Percentiles rank a stretch among this genome's conserved stretches.
Conservation (phyloP, 2,329 filamentous ascomycete species). For the Calonectria naviculata region DNA sequence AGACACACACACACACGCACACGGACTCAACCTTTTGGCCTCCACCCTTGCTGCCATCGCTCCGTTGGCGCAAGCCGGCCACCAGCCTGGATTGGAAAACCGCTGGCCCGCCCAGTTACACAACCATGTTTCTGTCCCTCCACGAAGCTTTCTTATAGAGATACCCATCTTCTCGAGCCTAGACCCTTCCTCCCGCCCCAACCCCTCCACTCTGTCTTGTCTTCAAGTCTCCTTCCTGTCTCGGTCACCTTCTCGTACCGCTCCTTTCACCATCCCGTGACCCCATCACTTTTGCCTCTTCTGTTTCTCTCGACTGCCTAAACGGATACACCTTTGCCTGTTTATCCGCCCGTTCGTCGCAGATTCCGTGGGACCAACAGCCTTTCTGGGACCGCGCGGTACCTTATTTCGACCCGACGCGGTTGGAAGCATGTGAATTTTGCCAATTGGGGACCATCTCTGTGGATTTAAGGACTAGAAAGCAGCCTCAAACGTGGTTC, state of each 20-base stretch:
- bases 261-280: neutral
- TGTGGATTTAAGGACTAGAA: constrained; percentile 25
- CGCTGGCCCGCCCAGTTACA: constrained; percentile 45
- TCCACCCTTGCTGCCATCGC: constrained; percentile 4
- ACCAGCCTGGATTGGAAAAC: constrained; percentile 41
- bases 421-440: constrained; percentile 34
- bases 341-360: neutral
- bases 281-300: neutral
- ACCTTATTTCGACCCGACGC: constrained; percentile 6
- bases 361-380: constrained; percentile 3
- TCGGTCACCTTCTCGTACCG: constrained; percentile 9
- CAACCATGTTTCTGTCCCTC: constrained; percentile 49
- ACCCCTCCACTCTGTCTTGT: constrained; percentile 15
- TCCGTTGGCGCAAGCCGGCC: constrained; percentile 26
- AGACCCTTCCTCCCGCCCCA: constrained; percentile 6
- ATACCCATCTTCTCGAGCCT: constrained; percentile 16
- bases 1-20: neutral
- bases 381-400: constrained; percentile 20
- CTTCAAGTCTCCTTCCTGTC: constrained; percentile 7
- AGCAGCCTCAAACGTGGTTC: neutral
- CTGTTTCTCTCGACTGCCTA: neutral
- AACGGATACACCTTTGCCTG: neutral
- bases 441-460: constrained; percentile 13
- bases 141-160: constrained; percentile 40
- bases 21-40: neutral